Evolutionary conservation across 108 stramenopile species (phyloP).

Genomic region (Aurantiochytrium sp.): DNA sequence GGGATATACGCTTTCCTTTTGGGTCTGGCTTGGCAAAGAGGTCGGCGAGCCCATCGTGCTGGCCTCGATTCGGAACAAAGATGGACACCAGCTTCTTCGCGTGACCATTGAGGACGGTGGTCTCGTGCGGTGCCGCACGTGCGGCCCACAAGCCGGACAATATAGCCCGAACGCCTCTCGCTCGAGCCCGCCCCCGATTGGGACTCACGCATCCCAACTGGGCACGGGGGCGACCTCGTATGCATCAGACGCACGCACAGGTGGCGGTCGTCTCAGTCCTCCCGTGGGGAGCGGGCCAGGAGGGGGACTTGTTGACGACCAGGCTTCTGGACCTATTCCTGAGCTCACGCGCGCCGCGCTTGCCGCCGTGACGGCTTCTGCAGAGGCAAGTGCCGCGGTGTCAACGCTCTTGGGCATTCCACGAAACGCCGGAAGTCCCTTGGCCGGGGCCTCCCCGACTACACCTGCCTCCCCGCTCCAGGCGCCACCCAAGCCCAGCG

Average conservation of each 20-base stretch:
- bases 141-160: neutral
- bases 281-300: too few species aligned
- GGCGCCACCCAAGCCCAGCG: neutral
- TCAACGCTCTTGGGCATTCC: neutral
- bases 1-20: neutral
- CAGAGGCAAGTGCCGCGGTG: neutral
- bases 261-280: too few species aligned
- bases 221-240: too few species aligned
- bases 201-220: too few species aligned
- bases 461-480: neutral
- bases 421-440: neutral
- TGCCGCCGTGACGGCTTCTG: neutral
- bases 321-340: neutral
- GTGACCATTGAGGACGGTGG: neutral
- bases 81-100: neutral
- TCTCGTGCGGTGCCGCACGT: neutral
- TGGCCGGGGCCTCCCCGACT: too few species aligned
- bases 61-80: neutral
- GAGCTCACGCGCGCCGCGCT: neutral
- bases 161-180: too few species aligned
- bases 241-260: too few species aligned
- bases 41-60: neutral
- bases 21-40: constrained; percentile 5
- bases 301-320: too few species aligned
- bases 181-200: too few species aligned